Conservation (phyloP, 2,329 filamentous ascomycete genomes). For the Alternaria arbusti region DNA sequence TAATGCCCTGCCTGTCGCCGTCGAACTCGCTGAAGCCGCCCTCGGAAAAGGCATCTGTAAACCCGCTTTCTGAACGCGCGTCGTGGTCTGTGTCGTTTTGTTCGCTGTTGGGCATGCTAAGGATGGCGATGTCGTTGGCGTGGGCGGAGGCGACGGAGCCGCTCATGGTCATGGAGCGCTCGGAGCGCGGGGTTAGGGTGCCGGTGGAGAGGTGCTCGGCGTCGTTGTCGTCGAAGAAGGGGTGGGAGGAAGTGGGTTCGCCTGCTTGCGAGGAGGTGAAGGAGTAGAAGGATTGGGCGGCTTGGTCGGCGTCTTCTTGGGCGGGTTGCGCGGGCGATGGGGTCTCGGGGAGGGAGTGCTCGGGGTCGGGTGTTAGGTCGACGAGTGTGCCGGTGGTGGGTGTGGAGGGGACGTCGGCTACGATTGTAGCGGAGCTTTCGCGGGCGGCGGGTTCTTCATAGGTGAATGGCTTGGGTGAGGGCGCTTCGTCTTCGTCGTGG, state of each 20-base stretch:
- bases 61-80: slow-evolving; percentile 43
- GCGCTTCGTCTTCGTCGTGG: slow-evolving; percentile 40
- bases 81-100: slow-evolving; percentile 44
- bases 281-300: slow-evolving; percentile 47
- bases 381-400: slow-evolving; percentile 32
- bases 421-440: slow-evolving; percentile 40
- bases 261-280: slow-evolving; percentile 31
- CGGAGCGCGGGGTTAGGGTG: slow-evolving; percentile 48
- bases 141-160: slow-evolving; percentile 33
- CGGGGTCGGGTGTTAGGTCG: slow-evolving; percentile 39
- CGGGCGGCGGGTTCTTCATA: slow-evolving; percentile 33
- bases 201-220: slow-evolving; percentile 37
- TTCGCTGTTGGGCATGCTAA: slow-evolving; percentile 33
- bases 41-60: slow-evolving; percentile 46
- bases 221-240: slow-evolving; percentile 27
- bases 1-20: slow-evolving; percentile 28
- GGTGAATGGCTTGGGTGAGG: slow-evolving; percentile 34
- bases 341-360: slow-evolving; percentile 21
- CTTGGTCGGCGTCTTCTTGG: slow-evolving; percentile 23
- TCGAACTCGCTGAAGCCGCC: slow-evolving; percentile 42
- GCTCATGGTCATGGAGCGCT: slow-evolving; percentile 34
- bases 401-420: slow-evolving; percentile 19
- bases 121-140: slow-evolving; percentile 44
- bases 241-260: not conserved
- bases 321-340: slow-evolving; percentile 17